Conservation (phyloP, 148 eudicot genomes). For the Rhododendron williamsianum region DNA sequence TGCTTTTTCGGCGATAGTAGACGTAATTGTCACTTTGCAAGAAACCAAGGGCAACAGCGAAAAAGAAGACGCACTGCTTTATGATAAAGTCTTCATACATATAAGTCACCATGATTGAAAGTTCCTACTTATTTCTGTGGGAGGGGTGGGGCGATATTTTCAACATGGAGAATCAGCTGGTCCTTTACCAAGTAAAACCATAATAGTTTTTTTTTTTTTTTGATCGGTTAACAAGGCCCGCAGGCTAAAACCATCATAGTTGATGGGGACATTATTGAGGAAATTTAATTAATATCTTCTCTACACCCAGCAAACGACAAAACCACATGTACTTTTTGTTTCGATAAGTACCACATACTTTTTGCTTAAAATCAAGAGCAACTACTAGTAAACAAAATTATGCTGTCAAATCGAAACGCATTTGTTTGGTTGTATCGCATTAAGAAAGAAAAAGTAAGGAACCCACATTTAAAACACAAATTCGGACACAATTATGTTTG, state of each 20-base stretch:
- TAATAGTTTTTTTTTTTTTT: neutral
- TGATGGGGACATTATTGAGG: neutral
- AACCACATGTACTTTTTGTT: neutral
- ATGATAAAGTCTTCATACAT: neutral
- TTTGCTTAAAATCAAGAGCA: neutral
- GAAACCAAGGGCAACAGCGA: neutral
- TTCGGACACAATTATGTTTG: too few relatives aligned
- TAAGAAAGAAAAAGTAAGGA: too few relatives aligned
- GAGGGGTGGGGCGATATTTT: neutral
- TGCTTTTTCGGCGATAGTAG: neutral
- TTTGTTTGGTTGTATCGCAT: neutral
- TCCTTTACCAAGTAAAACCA: neutral
- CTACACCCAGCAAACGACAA: neutral
- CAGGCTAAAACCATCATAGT: neutral
- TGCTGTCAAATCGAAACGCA: neutral
- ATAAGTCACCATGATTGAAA: neutral
- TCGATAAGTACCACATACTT: neutral
- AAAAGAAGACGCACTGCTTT: neutral
- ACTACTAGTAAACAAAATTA: neutral
- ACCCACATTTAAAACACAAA: too few relatives aligned
- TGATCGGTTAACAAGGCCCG: too few relatives aligned
- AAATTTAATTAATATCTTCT: neutral
- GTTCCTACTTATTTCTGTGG: neutral
- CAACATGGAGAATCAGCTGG: neutral
- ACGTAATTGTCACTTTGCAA: neutral